phyloP scores from a whole-genome alignment of 2,329 filamentous ascomycete genomes.

The Colletotrichum magnum region DNA sequence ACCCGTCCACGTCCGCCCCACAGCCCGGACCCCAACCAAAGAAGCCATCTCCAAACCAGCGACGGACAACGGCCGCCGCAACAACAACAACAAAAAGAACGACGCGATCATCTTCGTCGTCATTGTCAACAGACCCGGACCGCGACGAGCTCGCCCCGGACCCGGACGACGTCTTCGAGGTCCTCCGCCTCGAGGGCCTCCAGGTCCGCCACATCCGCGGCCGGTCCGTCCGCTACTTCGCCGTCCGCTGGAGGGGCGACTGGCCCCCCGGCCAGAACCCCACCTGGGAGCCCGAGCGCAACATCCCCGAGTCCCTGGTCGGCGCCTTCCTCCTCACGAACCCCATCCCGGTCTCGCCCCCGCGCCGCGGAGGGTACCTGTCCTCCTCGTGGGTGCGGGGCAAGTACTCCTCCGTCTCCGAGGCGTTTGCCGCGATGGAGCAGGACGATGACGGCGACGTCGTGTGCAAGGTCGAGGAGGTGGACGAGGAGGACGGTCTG shows the following conservation, averaged over 20 bases:
- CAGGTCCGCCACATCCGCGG: slow-evolving; percentile 54
- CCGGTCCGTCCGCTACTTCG: slow-evolving; percentile 59
- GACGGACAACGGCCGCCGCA: too few species aligned
- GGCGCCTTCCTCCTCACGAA: slow-evolving; percentile 55
- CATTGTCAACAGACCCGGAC: too few species aligned
- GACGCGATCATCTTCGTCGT: too few species aligned
- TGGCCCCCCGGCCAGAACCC: slow-evolving; percentile 71
- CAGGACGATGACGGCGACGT: slow-evolving; percentile 39
- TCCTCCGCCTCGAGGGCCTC: slow-evolving; percentile 61
- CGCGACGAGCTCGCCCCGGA: slow-evolving; percentile 37
- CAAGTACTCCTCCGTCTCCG: slow-evolving; percentile 52
- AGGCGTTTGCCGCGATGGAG: slow-evolving; percentile 47
- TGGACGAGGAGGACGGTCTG: slow-evolving; percentile 36
- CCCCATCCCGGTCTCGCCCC: background rate
- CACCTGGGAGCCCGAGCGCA: slow-evolving; percentile 70
- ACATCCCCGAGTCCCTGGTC: slow-evolving; percentile 60
- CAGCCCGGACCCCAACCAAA: too few species aligned
- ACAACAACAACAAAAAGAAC: slow-evolving; percentile 2
- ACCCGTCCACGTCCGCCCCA: background rate
- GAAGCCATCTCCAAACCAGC: too few species aligned
- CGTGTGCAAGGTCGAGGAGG: slow-evolving; percentile 45
- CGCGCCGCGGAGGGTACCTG: slow-evolving; percentile 5
- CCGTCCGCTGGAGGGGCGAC: slow-evolving; percentile 69
- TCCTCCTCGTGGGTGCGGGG: slow-evolving; percentile 37
- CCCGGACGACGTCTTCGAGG: slow-evolving; percentile 53